These are phyloP conservation scores for Pythium phragmitis DNA, from an alignment of 352 stramenopile genomes.

Conservation along the genomic window DNA sequence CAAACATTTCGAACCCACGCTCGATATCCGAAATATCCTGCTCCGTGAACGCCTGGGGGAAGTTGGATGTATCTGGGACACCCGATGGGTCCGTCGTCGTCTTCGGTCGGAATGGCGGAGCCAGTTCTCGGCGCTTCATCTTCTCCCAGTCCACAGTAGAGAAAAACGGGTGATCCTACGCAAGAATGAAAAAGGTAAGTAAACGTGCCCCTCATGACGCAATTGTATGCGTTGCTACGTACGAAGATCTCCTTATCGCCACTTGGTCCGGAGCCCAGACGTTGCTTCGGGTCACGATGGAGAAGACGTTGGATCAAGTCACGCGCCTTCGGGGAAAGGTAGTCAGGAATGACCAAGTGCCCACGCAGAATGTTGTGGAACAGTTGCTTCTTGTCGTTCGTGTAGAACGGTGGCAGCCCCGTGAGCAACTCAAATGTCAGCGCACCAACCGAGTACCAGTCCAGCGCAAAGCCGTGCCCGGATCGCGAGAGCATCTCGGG, in stretches of 20 bases:
- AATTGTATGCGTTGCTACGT: slow-evolving; percentile 17
- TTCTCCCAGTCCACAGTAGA: slow-evolving; percentile 81
- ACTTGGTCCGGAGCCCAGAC: slow-evolving; percentile 65
- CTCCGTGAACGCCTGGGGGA: slow-evolving; percentile 82
- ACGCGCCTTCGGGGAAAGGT: slow-evolving; percentile 69
- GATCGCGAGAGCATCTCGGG: slow-evolving; percentile 83
- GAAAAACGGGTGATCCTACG: slow-evolving; percentile 80
- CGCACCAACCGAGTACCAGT: slow-evolving; percentile 85
- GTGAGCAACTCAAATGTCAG: slow-evolving; percentile 82
- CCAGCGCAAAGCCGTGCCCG: slow-evolving; percentile 76
- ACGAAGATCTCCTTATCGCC: slow-evolving; percentile 85
- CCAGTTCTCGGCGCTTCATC: slow-evolving; percentile 73
- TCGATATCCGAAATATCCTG: slow-evolving; percentile 88
- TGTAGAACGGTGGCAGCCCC: slow-evolving; percentile 85
- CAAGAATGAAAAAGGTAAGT: slow-evolving; percentile 8
- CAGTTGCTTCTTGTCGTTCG: slow-evolving; percentile 88
- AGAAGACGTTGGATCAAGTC: slow-evolving; percentile 81
- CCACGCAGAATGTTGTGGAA: slow-evolving; percentile 89
- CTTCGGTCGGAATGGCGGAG: slow-evolving; percentile 84
- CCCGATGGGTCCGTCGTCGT: slow-evolving; percentile 69
- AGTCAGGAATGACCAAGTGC: slow-evolving; percentile 78
- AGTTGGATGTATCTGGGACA: slow-evolving; percentile 83
- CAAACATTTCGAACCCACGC: slow-evolving; percentile 56
- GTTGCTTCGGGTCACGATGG: slow-evolving; percentile 78
- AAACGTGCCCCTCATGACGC: neutral